These are phyloP conservation scores for Acanthamoeba castellanii DNA, from an alignment of 208 protist genomes.

Conservation along the genomic window DNA sequence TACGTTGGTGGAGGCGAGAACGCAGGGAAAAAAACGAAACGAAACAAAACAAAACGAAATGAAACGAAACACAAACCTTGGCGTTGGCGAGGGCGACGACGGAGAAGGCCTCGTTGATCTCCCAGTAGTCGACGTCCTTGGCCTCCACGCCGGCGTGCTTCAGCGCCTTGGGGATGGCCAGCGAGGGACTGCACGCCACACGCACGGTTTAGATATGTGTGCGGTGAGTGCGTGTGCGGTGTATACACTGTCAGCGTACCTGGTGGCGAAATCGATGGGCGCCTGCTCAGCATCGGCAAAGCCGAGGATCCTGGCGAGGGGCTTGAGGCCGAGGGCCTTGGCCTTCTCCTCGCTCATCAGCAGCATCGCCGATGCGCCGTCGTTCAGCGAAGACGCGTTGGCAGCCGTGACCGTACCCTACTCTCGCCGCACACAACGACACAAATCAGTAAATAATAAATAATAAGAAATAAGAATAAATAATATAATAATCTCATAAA, in stretches of 20 bases:
- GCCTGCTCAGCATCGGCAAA: conserved; percentile 93
- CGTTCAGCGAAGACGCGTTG: conserved; percentile 93
- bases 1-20: too few relatives aligned
- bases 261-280: conserved; percentile 92
- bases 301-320: conserved; percentile 73
- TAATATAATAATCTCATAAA: too few relatives aligned
- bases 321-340: conserved; percentile 23
- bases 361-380: conserved; percentile 93
- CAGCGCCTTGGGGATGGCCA: conserved; percentile 90
- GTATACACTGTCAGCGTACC: neutral
- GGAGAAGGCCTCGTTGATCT: conserved; percentile 98
- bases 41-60: too few relatives aligned
- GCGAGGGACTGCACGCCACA: conserved; percentile 88
- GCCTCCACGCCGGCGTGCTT: conserved; percentile 53
- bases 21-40: too few relatives aligned
- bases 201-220: too few relatives aligned
- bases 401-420: conserved; percentile 94
- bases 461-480: too few relatives aligned
- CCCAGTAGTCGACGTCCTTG: conserved; percentile 93
- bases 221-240: conserved; percentile 50
- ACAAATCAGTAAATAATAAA: neutral
- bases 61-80: conserved; percentile 82
- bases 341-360: conserved; percentile 83
- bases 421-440: neutral
- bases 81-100: conserved; percentile 94